These are phyloP conservation scores for Viola odorata DNA, from an alignment of 345 rosid genomes.

Conservation along the genomic window DNA sequence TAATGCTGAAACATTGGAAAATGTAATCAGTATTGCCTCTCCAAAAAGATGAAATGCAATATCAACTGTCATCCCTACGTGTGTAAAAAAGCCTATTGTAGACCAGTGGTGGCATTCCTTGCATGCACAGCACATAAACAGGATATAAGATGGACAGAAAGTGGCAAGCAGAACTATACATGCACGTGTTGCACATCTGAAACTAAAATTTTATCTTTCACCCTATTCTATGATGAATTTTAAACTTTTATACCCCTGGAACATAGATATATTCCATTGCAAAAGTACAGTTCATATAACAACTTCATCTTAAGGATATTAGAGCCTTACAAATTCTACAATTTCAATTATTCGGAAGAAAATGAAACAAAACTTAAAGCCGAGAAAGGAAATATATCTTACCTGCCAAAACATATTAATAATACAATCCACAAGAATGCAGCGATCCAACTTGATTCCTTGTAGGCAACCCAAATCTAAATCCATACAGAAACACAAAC, in stretches of 20 bases:
- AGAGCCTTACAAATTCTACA: not conserved
- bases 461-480: constrained; percentile 80
- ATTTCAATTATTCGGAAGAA: not conserved
- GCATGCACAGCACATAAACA: not conserved
- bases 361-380: not conserved
- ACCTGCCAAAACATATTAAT: constrained; percentile 81
- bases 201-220: not conserved
- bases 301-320: not conserved
- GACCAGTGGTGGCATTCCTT: not conserved
- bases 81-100: too few species aligned
- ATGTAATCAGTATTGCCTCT: constrained; percentile 5
- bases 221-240: not conserved
- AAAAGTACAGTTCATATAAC: not conserved
- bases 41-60: not conserved
- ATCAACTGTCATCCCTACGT: not conserved
- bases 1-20: constrained; percentile 41
- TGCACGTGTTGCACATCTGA: too few species aligned
- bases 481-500: not conserved
- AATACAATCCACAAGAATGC: constrained; percentile 64
- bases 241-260: not conserved
- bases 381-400: constrained; percentile 9
- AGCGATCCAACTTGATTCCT: constrained; percentile 65
- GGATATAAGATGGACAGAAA: not conserved
- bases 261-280: not conserved
- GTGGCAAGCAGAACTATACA: not conserved